Base-by-base conservation (phyloP, 78 protist genomes). In the Carpediemonas membranifera region DNA sequence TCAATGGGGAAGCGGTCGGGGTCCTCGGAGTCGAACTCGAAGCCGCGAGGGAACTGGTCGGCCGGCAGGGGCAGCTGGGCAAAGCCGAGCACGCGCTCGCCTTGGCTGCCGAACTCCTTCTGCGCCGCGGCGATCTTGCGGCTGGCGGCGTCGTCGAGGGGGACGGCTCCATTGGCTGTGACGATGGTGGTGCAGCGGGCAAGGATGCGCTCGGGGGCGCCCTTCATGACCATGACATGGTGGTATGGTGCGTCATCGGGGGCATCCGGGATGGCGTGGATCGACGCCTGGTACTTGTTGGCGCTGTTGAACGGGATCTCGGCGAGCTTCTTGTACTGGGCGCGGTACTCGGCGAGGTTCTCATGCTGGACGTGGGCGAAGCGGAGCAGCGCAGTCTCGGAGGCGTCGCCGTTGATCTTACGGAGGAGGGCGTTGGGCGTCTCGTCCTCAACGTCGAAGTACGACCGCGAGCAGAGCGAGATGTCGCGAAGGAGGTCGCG, bases 201-300 rank as follows among this genome's bases (percentile, higher is more conserved):
- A n/a, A 81, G 19, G 24, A 88, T 30, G 33, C 85, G 56, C 76
- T 88, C 92, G n/a, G 87, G 90, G 7, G 93, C 90, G 25, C 93
- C 90, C 74, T 88, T 79, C 79, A 88, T 41, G 56, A 72, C 58
- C 14, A 82, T 41, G 47, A 5, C 47, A 5, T 41, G 21, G 47
- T 13, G 47, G 47, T 5, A 41, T 5, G 47, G 47, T 5, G 9
- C 47, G 9, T 5, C 5, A 9, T 41, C 21, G 47, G 9, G 5
- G 47, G 47, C 5, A 9, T 13, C 47, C 47, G 5, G 9, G 47
- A 41, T 5, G 5, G 47, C 47, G 9, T 41, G 5, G 47, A 41
- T 13, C 9, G 47, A 41, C 9, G 9, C 47, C 47, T 41, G 47
- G 47, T 41, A 41, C 47, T 41, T 41, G 47, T 13, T 41, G 47